These are phyloP conservation scores for Fraxinus pennsylvanica DNA, from an alignment of 257 asterid genomes.

Conservation along the genomic window DNA sequence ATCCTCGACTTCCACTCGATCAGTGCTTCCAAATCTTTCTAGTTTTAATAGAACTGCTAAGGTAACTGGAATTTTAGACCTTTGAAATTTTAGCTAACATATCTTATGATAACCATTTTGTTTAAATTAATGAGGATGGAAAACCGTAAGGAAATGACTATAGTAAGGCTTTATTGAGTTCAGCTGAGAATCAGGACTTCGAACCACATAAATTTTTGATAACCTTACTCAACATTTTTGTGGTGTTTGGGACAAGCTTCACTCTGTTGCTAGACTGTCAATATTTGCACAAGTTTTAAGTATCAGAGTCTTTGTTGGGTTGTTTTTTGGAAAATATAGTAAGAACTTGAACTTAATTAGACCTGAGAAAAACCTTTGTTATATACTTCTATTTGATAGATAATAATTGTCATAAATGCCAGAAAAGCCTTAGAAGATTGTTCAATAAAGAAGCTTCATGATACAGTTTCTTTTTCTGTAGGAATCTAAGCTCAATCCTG, in stretches of 20 bases:
- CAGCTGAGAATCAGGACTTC: background rate
- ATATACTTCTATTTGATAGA: constrained; percentile 6
- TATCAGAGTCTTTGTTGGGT: background rate
- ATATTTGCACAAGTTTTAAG: background rate
- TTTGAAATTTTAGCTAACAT: constrained; percentile 5
- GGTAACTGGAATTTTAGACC: constrained; percentile 37
- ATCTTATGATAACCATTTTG: background rate
- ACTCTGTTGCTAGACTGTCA: background rate
- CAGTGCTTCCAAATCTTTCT: constrained; percentile 45
- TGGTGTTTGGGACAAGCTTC: constrained; percentile 5
- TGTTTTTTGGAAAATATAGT: constrained; percentile 1
- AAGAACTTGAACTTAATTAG: background rate
- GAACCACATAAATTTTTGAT: background rate
- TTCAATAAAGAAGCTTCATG: constrained; percentile 21
- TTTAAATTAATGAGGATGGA: background rate
- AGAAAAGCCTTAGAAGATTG: constrained; percentile 1
- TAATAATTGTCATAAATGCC: background rate
- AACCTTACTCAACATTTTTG: constrained; percentile 3
- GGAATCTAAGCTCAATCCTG: constrained; percentile 88
- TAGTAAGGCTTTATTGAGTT: background rate
- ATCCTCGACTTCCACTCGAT: constrained; percentile 44
- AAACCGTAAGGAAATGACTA: constrained; percentile 7
- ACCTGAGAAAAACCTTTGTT: background rate
- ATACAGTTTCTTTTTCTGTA: background rate
- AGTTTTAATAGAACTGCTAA: constrained; percentile 41